Evolutionary conservation across 2,329 filamentous ascomycete genomes (phyloP).

Genomic region (Cercospora sp.): DNA sequence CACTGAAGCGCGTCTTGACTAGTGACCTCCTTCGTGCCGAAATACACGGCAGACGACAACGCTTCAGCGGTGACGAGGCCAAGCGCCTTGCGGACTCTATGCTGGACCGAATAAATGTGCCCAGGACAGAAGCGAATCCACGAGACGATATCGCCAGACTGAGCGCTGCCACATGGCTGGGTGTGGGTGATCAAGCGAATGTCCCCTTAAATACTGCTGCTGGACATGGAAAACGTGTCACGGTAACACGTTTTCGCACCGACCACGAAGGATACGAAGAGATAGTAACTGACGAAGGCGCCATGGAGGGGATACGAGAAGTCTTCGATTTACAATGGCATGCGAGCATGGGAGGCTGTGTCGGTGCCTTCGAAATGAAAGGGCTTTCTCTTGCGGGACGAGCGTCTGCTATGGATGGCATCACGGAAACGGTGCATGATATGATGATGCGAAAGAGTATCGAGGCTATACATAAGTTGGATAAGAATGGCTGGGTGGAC

Average conservation of each 20-base stretch:
- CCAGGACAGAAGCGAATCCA: conserved; percentile 36
- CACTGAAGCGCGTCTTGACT: conserved; percentile 48
- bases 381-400: conserved; percentile 29
- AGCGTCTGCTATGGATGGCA: conserved; percentile 3
- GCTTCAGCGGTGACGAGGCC: conserved; percentile 49
- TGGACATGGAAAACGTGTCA: conserved; percentile 40
- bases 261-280: conserved; percentile 38
- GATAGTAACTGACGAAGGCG: conserved; percentile 40
- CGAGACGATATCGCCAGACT: conserved; percentile 42
- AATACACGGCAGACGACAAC: conserved; percentile 41
- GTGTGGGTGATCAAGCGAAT: conserved; percentile 35
- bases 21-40: conserved; percentile 51
- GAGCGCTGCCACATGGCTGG: conserved; percentile 47
- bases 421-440: conserved; percentile 28
- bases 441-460: conserved; percentile 24
- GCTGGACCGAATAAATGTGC: conserved; percentile 42
- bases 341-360: conserved; percentile 44
- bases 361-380: conserved; percentile 47
- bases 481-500: conserved; percentile 22
- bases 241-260: conserved; percentile 45
- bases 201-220: conserved; percentile 42
- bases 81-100: conserved; percentile 49
- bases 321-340: conserved; percentile 49
- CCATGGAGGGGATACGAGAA: conserved; percentile 44
- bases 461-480: conserved; percentile 25